Conservation (phyloP, 1,284 basidiomycete genomes). For the Leccinum fuscescens region DNA sequence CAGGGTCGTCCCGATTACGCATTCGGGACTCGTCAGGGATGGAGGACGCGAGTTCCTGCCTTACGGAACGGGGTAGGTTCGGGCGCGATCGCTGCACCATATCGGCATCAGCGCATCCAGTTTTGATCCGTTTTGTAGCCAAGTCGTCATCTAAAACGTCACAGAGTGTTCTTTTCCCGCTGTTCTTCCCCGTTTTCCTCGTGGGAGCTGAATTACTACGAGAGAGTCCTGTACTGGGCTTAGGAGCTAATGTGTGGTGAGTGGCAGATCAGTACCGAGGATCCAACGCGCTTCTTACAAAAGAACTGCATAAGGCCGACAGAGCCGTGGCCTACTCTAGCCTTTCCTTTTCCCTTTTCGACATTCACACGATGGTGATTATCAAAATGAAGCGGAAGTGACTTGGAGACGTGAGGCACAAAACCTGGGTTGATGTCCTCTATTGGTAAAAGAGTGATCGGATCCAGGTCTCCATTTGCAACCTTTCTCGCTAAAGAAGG, state of each 20-base stretch:
- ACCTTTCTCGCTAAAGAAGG: constrained; percentile 60
- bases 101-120: constrained; percentile 22
- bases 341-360: constrained; percentile 42
- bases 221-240: constrained; percentile 33
- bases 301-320: constrained; percentile 61
- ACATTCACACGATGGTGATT: constrained; percentile 32
- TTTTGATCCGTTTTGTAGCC: constrained; percentile 49
- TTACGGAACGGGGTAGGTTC: constrained; percentile 23
- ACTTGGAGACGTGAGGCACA: constrained; percentile 46
- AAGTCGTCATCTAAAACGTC: constrained; percentile 68
- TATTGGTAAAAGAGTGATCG: constrained; percentile 71
- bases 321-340: constrained; percentile 35
- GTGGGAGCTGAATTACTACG: constrained; percentile 32
- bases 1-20: constrained; percentile 46
- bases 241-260: constrained; percentile 44
- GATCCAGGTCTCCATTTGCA: constrained; percentile 77
- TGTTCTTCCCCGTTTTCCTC: constrained; percentile 50
- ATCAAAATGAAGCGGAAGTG: constrained; percentile 36
- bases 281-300: constrained; percentile 41
- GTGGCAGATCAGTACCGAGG: constrained; percentile 28
- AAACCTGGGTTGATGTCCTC: constrained; percentile 77
- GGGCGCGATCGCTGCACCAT: constrained; percentile 34
- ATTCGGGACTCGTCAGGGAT: constrained; percentile 18
- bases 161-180: constrained; percentile 70
- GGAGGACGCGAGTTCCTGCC: constrained; percentile 4